Conservation (phyloP, 805 yeast species). For the Suhomyces vadensis region DNA sequence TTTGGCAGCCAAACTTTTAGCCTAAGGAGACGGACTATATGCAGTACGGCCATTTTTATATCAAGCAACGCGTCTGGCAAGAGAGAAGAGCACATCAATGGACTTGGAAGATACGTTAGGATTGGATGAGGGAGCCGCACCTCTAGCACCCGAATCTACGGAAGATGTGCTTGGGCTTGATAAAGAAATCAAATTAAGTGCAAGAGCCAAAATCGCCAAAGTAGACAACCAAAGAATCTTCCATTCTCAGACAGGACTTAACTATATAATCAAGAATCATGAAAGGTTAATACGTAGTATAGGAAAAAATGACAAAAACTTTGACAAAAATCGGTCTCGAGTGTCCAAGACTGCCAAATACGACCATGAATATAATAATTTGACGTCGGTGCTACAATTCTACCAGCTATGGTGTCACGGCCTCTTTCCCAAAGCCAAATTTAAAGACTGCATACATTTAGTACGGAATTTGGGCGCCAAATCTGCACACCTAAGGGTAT, state of each 20-base stretch:
- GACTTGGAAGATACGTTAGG: conserved; percentile 7
- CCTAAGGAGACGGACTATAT: not conserved
- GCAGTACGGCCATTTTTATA: not conserved
- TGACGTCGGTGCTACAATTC: conserved; percentile 38
- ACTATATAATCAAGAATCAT: conserved; percentile 34
- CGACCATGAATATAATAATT: conserved; percentile 37
- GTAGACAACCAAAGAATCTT: conserved; percentile 41
- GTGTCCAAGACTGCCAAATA: conserved; percentile 16
- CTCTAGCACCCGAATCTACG: conserved; percentile 3
- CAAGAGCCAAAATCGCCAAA: conserved; percentile 35
- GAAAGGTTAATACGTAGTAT: conserved; percentile 26
- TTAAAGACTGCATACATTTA: conserved; percentile 64
- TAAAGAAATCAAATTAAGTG: conserved; percentile 33
- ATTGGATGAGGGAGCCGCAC: not conserved
- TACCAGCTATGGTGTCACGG: conserved; percentile 50
- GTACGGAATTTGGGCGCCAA: conserved; percentile 50
- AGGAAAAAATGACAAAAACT: conserved; percentile 27
- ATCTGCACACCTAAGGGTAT: conserved; percentile 36
- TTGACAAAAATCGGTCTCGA: conserved; percentile 15
- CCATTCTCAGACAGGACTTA: conserved; percentile 33
- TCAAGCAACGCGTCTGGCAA: not conserved
- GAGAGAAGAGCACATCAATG: not conserved
- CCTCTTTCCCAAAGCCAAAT: conserved; percentile 73
- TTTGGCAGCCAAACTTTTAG: not conserved
- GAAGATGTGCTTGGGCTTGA: conserved; percentile 38